Evolutionary conservation across 1,139 yeast genomes (phyloP), one percentile per base, ranked within the genome.

Genomic region (Protomyces inundatus): DNA sequence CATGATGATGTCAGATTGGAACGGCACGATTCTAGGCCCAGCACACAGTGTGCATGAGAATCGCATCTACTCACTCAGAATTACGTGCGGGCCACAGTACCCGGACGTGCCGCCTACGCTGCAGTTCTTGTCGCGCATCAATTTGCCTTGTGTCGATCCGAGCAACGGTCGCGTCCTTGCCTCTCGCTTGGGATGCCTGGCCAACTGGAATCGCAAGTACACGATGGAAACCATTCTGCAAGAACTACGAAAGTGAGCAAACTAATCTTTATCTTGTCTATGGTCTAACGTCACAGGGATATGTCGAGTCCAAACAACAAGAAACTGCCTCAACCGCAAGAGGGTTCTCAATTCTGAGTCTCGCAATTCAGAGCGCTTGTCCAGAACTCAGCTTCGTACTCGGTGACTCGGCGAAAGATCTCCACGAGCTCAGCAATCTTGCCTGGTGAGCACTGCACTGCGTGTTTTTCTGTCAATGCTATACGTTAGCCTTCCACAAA

Each of bases 21-120:
- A 90, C 74, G 98, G 97, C 2, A 91, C 98, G 37, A 90, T 91
- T 59, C 80, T 93, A 69, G 99, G 98, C 0, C 98, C 98, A 3
- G 98, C 98, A 42, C 97, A 91, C 71, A 58, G 77, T 67, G 63
- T 46, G 68, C 97, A 91, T 73, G 98, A 93, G 75, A 95, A 93
- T 75, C 82, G 98, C 71, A 95, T 93, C 68, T 93, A 93, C 76
- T 86, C 90, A 36, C 79, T 93, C 66, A 84, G 83, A 62, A 84
- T 93, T 63, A 84, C 84, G 67, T 93, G 98, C 73, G 97, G 91
- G 36, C 85, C 84, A 12, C 78, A 81, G 16, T 95, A 95, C 73
- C 99, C 99, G 0, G 95, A 88, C 67, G 76, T 81, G 70, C 97
- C 98, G 1, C 98, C 98, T 14, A 75, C 75, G 51, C 93, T 93